Evolutionary conservation across 2,329 filamentous ascomycete species (phyloP).

Genomic region (Ophiocordyceps unilateralis): DNA sequence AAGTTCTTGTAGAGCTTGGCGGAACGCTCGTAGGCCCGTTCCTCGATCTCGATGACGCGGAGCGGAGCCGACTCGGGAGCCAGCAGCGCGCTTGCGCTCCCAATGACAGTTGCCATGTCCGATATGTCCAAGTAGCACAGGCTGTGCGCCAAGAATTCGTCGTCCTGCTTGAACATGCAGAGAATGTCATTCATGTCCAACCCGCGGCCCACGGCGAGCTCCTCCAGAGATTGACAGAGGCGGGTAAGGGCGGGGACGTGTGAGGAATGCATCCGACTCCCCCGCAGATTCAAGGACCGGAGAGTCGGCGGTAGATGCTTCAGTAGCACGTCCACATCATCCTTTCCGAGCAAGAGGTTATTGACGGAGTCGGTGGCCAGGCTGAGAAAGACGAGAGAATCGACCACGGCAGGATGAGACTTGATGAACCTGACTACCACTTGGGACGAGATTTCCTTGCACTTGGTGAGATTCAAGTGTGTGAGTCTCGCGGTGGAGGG

Average conservation of each 20-base stretch:
- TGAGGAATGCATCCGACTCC: slow-evolving; percentile 47
- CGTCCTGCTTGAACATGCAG: slow-evolving; percentile 38
- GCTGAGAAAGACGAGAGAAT: slow-evolving; percentile 52
- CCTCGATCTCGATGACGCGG: slow-evolving; percentile 58
- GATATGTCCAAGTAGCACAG: slow-evolving; percentile 65
- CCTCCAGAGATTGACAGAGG: slow-evolving; percentile 53
- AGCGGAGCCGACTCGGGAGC: slow-evolving; percentile 45
- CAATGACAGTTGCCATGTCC: slow-evolving; percentile 38
- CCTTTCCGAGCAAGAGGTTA: slow-evolving; percentile 50
- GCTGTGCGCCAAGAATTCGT: slow-evolving; percentile 30
- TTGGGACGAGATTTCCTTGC: slow-evolving; percentile 48
- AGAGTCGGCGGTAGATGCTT: slow-evolving; percentile 48
- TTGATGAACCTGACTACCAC: slow-evolving; percentile 54
- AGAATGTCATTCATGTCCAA: slow-evolving; percentile 50
- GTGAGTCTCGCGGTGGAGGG: slow-evolving; percentile 55
- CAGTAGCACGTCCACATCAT: slow-evolving; percentile 48
- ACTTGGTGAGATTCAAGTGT: slow-evolving; percentile 64
- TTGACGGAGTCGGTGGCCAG: slow-evolving; percentile 55
- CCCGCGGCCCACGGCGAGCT: slow-evolving; percentile 55
- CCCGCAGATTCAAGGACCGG: slow-evolving; percentile 59
- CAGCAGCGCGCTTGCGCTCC: slow-evolving; percentile 42
- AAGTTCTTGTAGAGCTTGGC: slow-evolving; percentile 45
- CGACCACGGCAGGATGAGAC: slow-evolving; percentile 50
- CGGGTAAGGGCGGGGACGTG: slow-evolving; percentile 48
- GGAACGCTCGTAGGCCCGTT: slow-evolving; percentile 48